Conservation (phyloP, 495 filamentous ascomycete species). For the Penicillium lividum region DNA sequence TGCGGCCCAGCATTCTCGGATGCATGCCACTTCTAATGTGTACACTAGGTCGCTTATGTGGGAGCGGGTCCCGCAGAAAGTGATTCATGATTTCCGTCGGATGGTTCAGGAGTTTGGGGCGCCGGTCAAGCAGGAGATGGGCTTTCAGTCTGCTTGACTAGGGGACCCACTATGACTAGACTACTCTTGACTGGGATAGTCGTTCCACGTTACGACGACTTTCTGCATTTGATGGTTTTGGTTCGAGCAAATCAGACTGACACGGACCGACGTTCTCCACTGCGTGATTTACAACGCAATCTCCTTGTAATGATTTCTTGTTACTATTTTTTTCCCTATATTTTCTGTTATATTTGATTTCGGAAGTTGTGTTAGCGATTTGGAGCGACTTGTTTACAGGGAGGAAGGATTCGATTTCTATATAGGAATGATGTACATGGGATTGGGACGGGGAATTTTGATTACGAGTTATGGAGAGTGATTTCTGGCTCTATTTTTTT, state of each 20-base stretch:
- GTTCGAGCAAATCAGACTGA: not conserved
- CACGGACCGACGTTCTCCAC: not conserved
- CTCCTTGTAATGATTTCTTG: constrained; percentile 5
- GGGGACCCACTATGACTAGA: not conserved
- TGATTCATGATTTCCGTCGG: constrained; percentile 87
- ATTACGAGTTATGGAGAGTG: constrained; percentile 2
- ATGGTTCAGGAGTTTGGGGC: constrained; percentile 68
- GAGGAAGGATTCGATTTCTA: constrained; percentile 6
- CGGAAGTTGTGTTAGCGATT: constrained; percentile 13
- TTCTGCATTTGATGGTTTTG: not conserved
- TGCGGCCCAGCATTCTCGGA: constrained; percentile 41
- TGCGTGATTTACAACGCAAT: constrained; percentile 1
- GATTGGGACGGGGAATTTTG: constrained; percentile 7
- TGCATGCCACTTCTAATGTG: constrained; percentile 60
- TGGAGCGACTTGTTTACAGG: constrained; percentile 9
- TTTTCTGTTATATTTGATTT: constrained; percentile 17
- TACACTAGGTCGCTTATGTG: constrained; percentile 92
- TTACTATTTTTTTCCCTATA: constrained; percentile 6
- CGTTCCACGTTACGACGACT: not conserved
- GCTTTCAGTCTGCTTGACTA: constrained; percentile 18
- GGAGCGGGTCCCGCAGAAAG: constrained; percentile 89
- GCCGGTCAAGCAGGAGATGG: constrained; percentile 40
- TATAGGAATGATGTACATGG: constrained; percentile 7
- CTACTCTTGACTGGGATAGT: not conserved
- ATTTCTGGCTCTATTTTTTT: too few relatives aligned